Base-by-base conservation (phyloP, 2,329 filamentous ascomycete species). In the Calonectria montana region DNA sequence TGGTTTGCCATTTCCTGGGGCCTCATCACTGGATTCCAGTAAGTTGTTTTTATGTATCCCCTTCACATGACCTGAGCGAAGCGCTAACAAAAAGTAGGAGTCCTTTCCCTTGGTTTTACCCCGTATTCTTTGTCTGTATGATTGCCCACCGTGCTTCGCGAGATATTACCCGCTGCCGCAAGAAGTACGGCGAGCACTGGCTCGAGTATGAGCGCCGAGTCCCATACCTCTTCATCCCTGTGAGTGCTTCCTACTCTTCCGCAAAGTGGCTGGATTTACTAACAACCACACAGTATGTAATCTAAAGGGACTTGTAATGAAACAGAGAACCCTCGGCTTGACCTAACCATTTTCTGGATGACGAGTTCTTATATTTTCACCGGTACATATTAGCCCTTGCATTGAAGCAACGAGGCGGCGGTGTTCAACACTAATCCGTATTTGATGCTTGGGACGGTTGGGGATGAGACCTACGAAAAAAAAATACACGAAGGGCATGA, bases 51-150 rank as follows among this genome's bases (percentile, higher is more conserved):
- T 15, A 15, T 15, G 10, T 21, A 18, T 47, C 9, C 12, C 41
- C 7, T 13, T 27, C 3, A 27, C 48, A 15, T 31, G 45, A 12
- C 5, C 13, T 31, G 13, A 31, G 23, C 41, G n/a, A 13, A 37
- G n/a, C n/a, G 27, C 74, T 78, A 63, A 77, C 37, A 43, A 18
- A 29, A 25, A 45, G 5, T 31, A 83, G 82, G 77, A 94, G 92
- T 78, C 94, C 94, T 0, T 96, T 97, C 84, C 95, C 95, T 0
- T 97, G 94, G 94, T 97, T 97, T 84, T 97, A 97, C 80, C 93
- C 94, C 0, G 82, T 94, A 55, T 97, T 97, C 87, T 97, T 97
- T 82, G 87, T 87, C 41, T 85, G 86, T 76, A 97, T 97, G 94
- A 97, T 97, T 80, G 87, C 91, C 3, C 95, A 97, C 84, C 93